These are phyloP conservation scores for Silene conica DNA, from an alignment of 148 eudicot genomes.

Conservation along the genomic window DNA sequence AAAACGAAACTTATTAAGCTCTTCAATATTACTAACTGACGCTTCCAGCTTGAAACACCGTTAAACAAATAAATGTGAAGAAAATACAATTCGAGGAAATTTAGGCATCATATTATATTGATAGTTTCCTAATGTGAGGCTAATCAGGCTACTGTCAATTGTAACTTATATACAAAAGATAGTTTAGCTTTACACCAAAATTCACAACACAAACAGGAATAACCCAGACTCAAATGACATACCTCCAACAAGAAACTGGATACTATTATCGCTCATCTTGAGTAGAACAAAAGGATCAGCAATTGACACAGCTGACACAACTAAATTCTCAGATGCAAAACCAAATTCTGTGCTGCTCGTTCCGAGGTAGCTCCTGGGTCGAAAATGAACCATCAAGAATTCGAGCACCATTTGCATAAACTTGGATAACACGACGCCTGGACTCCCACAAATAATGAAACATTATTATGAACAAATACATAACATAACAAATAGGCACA, in stretches of 20 bases:
- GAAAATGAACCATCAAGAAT: slow-evolving; percentile 88
- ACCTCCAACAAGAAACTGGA: slow-evolving; percentile 99
- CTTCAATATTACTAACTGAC: background rate
- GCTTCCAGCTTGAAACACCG: too few species aligned
- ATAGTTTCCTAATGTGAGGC: background rate
- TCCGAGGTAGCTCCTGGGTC: slow-evolving; percentile 81
- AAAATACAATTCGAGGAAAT: background rate
- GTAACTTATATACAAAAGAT: slow-evolving; percentile 5
- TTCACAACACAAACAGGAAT: background rate
- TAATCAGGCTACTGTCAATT: background rate
- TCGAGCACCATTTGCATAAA: slow-evolving; percentile 90
- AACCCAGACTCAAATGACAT: background rate
- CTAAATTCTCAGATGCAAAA: slow-evolving; percentile 49
- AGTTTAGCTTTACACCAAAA: background rate
- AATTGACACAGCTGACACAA: slow-evolving; percentile 75
- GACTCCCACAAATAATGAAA: slow-evolving; percentile 9
- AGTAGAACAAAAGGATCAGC: slow-evolving; percentile 91
- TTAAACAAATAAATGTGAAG: background rate
- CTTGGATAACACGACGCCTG: slow-evolving; percentile 94
- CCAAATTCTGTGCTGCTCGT: slow-evolving; percentile 53
- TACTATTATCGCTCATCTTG: slow-evolving; percentile 81
- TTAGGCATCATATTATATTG: background rate
- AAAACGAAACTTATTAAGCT: background rate
- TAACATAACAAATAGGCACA: background rate
- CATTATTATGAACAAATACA: slow-evolving; percentile 1